phyloP scores from a whole-genome alignment of 305 asterid species.

The Rubia tinctorum region DNA sequence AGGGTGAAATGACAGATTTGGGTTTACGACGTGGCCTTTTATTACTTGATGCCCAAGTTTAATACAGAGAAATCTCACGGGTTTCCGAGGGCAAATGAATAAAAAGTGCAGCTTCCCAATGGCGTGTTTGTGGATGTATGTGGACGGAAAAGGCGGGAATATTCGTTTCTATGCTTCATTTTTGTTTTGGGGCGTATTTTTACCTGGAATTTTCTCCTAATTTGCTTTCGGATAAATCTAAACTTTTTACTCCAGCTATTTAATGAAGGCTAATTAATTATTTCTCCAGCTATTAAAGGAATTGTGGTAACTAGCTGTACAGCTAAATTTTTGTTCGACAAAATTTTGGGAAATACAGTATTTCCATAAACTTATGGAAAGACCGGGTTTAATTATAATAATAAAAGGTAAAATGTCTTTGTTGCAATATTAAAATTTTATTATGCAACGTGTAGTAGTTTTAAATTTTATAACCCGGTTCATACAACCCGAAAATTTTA shows the following conservation, averaged over 20 bases:
- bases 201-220: background rate
- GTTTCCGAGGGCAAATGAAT: slow-evolving; percentile 27
- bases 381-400: too few species aligned
- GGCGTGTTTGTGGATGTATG: background rate
- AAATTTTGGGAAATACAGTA: too few species aligned
- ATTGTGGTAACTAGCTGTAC: background rate
- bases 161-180: background rate
- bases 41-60: slow-evolving; percentile 40
- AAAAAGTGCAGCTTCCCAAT: background rate
- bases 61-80: slow-evolving; percentile 22
- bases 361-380: too few species aligned
- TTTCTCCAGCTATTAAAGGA: background rate
- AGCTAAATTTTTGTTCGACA: background rate
- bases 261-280: background rate
- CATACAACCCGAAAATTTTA: too few species aligned
- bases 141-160: background rate
- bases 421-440: too few species aligned
- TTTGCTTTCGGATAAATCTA: background rate
- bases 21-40: slow-evolving; percentile 3
- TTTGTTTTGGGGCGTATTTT: background rate
- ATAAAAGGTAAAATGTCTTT: too few species aligned
- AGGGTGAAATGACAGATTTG: slow-evolving; percentile 39
- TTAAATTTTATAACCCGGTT: too few species aligned
- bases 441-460: too few species aligned
- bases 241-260: background rate